Conservation (phyloP, 2,329 filamentous ascomycete species). For the Fusarium albosuccineum region DNA sequence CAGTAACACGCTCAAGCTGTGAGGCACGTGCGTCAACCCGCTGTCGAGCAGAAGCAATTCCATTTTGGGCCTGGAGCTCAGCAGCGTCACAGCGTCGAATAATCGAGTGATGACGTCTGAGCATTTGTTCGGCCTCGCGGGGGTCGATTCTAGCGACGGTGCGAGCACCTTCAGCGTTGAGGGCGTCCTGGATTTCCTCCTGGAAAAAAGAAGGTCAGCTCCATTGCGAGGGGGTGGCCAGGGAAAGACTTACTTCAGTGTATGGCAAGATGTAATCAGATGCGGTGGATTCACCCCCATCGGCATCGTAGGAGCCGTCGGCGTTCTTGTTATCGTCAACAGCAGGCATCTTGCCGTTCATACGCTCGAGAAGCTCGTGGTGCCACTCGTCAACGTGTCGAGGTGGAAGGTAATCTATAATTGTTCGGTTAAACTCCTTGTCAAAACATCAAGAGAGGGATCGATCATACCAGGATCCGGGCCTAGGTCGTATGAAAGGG, state of each 20-base stretch:
- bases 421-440: background rate
- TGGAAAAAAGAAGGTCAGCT: slow-evolving; percentile 7
- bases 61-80: slow-evolving; percentile 1
- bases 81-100: slow-evolving; percentile 24
- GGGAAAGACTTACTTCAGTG: slow-evolving; percentile 31
- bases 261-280: slow-evolving; percentile 24
- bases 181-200: slow-evolving; percentile 38
- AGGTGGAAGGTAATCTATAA: background rate
- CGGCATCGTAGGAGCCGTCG: background rate
- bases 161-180: slow-evolving; percentile 37
- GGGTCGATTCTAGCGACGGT: slow-evolving; percentile 38
- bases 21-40: slow-evolving; percentile 30
- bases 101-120: slow-evolving; percentile 38
- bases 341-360: background rate
- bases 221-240: background rate
- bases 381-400: slow-evolving; percentile 19
- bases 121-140: slow-evolving; percentile 22
- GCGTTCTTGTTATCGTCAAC: background rate
- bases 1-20: slow-evolving; percentile 25
- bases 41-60: slow-evolving; percentile 9
- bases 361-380: slow-evolving; percentile 1
- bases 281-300: background rate
- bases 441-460: background rate
- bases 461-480: background rate
- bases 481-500: background rate